Evolutionary conservation across 108 stramenopile species (phyloP).

Genomic region (Skeletonema tropicum): DNA sequence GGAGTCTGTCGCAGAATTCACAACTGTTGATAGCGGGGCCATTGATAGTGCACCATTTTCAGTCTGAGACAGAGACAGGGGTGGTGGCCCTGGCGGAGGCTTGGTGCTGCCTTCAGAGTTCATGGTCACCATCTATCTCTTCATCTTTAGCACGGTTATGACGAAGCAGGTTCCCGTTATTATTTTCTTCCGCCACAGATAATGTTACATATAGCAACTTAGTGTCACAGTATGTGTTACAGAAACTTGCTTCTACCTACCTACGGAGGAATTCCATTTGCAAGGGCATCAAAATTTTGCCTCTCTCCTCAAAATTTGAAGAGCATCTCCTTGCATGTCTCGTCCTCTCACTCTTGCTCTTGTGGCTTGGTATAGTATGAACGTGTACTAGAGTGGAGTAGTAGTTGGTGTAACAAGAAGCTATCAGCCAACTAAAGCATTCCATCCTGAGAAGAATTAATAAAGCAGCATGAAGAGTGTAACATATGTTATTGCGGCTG

Average conservation of each 20-base stretch:
- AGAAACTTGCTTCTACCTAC: neutral
- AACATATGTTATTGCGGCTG: neutral
- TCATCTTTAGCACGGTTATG: no score
- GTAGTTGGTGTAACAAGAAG: neutral
- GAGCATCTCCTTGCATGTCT: no score
- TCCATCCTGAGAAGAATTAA: neutral
- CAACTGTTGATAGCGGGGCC: slow-evolving; percentile 68
- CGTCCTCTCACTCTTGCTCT: no score
- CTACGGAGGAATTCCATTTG: neutral
- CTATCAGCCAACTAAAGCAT: neutral
- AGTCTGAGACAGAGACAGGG: slow-evolving; percentile 52
- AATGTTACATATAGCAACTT: no score
- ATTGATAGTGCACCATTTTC: slow-evolving; percentile 81
- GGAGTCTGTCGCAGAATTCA: slow-evolving; percentile 77
- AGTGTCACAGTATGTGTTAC: no score
- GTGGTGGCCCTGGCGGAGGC: slow-evolving; percentile 20
- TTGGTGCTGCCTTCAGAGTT: slow-evolving; percentile 15
- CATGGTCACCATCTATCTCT: neutral
- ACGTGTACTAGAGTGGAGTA: neutral
- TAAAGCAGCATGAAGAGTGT: neutral
- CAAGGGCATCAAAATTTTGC: no score
- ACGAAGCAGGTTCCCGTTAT: no score
- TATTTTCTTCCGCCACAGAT: no score
- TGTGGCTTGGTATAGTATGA: no score
- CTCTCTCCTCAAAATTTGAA: neutral